These are phyloP conservation scores for Pseudogymnoascus sp. DNA, from an alignment of 2,329 filamentous ascomycete genomes.

Conservation along the genomic window DNA sequence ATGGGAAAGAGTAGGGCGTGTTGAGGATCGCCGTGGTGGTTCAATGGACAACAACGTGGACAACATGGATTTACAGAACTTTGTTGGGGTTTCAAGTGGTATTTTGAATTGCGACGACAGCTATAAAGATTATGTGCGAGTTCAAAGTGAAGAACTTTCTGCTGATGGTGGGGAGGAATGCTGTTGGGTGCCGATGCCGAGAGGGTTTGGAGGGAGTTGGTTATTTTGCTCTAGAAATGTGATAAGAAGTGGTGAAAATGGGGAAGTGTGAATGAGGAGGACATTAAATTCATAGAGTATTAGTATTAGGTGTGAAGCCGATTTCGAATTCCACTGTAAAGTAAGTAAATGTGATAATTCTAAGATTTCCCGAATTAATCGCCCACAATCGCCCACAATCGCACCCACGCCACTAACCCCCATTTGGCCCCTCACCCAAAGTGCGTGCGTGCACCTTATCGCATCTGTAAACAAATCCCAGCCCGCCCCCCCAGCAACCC, in stretches of 20 bases:
- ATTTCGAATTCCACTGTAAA: neutral
- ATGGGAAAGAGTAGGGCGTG: slow-evolving; percentile 12
- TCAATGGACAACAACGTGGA: neutral
- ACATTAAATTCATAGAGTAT: neutral
- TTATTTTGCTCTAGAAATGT: slow-evolving; percentile 10
- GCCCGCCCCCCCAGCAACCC: neutral
- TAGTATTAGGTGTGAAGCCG: neutral
- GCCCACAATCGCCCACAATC: neutral
- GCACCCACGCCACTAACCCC: neutral
- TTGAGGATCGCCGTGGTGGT: slow-evolving; percentile 9
- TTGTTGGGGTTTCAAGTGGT: slow-evolving; percentile 11
- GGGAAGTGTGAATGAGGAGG: neutral
- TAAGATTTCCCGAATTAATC: no score
- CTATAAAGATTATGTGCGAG: slow-evolving; percentile 12
- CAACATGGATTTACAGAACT: slow-evolving; percentile 9
- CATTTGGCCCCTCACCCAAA: neutral
- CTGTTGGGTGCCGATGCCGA: slow-evolving; percentile 12
- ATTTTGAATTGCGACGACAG: slow-evolving; percentile 12
- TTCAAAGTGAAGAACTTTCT: slow-evolving; percentile 12
- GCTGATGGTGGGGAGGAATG: slow-evolving; percentile 8
- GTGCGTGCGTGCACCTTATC: neutral
- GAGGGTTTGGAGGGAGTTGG: slow-evolving; percentile 12
- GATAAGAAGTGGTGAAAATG: slow-evolving; percentile 11
- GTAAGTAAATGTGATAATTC: no score
- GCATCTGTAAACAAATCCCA: neutral